Evolutionary conservation across 2,329 filamentous ascomycete species (phyloP).

Genomic region (Coniosporium tulheliwenetii): DNA sequence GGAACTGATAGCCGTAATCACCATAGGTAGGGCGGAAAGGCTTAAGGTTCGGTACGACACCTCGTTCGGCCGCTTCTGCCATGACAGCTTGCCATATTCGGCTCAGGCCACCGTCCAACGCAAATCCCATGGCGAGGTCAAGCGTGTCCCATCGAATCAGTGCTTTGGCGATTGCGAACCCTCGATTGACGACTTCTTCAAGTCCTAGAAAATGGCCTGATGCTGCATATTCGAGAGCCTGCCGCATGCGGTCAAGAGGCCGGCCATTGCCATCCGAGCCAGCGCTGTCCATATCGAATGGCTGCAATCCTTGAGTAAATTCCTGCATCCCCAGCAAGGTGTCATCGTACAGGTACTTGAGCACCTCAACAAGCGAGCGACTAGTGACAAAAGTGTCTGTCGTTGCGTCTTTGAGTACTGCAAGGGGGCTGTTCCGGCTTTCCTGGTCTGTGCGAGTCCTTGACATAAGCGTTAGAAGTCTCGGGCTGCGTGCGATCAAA

Average conservation of each 20-base stretch:
- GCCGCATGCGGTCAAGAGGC: constrained; percentile 10
- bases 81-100: constrained; percentile 16
- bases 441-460: background rate
- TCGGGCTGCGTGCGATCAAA: constrained; percentile 14
- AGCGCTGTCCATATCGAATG: background rate
- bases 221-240: constrained; percentile 47
- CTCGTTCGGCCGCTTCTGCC: constrained; percentile 6
- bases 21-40: constrained; percentile 27
- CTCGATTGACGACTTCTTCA: constrained; percentile 38
- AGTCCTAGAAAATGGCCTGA: constrained; percentile 44
- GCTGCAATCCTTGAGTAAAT: background rate
- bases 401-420: constrained; percentile 1
- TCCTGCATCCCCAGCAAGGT: constrained; percentile 5
- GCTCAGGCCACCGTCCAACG: constrained; percentile 30
- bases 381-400: constrained; percentile 2
- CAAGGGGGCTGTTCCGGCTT: background rate
- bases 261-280: constrained; percentile 5
- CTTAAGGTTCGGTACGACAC: constrained; percentile 6
- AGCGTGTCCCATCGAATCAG: constrained; percentile 48
- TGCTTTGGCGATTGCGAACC: constrained; percentile 42
- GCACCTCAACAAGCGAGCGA: constrained; percentile 10
- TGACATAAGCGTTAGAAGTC: constrained; percentile 10
- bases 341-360: constrained; percentile 17
- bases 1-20: constrained; percentile 36
- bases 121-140: constrained; percentile 45